Conservation (phyloP, 192 early-diverging fungal species). For the Phlyctochytrium planicorne region DNA sequence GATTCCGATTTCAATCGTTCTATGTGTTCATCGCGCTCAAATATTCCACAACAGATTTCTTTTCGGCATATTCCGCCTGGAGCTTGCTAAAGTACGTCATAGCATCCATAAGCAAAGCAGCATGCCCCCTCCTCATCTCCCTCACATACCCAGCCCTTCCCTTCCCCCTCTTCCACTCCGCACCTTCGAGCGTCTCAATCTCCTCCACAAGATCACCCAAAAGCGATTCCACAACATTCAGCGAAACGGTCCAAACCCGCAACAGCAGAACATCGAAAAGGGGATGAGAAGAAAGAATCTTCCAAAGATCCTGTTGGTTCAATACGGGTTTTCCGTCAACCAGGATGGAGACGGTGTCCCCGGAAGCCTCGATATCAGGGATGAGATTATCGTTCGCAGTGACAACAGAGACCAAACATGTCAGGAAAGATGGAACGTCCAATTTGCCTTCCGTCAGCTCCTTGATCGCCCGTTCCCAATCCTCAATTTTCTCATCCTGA, state of each 20-base stretch:
- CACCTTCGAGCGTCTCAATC: neutral
- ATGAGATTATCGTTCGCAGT: neutral
- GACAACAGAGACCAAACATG: conserved; percentile 5
- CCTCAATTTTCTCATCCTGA: neutral
- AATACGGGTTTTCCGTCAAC: neutral
- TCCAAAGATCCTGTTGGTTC: neutral
- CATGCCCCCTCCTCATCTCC: conserved; percentile 15
- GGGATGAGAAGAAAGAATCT: neutral
- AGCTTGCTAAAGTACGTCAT: conserved; percentile 16
- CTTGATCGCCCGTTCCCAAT: neutral
- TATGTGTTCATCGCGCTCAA: conserved; percentile 28
- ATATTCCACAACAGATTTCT: conserved; percentile 27
- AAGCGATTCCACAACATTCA: conserved; percentile 2
- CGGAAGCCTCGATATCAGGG: too few relatives aligned
- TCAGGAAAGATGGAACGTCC: conserved; percentile 8
- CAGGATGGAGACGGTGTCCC: too few relatives aligned
- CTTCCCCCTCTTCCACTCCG: conserved; percentile 12
- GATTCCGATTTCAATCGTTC: too few relatives aligned
- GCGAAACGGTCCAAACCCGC: conserved; percentile 9
- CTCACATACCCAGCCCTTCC: neutral
- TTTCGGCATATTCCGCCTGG: conserved; percentile 29
- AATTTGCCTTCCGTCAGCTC: neutral
- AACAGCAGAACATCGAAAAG: conserved; percentile 9
- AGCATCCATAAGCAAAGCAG: conserved; percentile 20
- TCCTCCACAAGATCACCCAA: neutral